Conservation (phyloP, 2,329 filamentous ascomycete genomes). For the Diplodia corticola region DNA sequence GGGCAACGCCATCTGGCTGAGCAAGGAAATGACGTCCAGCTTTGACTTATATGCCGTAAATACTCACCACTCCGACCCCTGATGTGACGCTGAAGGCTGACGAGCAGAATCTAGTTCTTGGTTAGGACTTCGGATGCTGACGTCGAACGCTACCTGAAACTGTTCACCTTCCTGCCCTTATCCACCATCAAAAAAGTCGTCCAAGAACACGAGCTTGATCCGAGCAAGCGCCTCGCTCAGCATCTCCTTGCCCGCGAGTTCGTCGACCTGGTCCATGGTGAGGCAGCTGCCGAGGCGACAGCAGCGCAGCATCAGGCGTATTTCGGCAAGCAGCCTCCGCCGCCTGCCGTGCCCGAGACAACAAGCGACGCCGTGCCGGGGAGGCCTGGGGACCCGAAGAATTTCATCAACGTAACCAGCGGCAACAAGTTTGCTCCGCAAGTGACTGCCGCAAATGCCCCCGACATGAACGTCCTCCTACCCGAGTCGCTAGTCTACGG, state of each 20-base stretch:
- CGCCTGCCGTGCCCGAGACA: not conserved
- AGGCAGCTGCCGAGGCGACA: constrained; percentile 62
- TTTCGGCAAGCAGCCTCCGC: constrained; percentile 31
- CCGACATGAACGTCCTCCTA: constrained; percentile 50
- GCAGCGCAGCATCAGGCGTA: constrained; percentile 57
- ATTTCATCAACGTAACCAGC: constrained; percentile 35
- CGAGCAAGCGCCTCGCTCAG: constrained; percentile 74
- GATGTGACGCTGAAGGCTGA: constrained; percentile 14
- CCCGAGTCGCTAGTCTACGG: constrained; percentile 57
- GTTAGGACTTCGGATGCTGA: constrained; percentile 78
- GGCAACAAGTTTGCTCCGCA: constrained; percentile 31
- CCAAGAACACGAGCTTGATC: constrained; percentile 65
- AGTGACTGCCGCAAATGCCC: not conserved
- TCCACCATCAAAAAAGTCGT: constrained; percentile 68
- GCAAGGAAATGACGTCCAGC: constrained; percentile 72
- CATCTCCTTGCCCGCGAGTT: constrained; percentile 82
- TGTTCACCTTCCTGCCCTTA: constrained; percentile 85
- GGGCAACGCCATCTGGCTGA: constrained; percentile 92
- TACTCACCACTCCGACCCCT: not conserved
- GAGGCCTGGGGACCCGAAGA: constrained; percentile 10
- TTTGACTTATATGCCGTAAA: constrained; percentile 80
- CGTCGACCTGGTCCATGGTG: constrained; percentile 74
- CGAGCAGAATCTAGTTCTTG: constrained; percentile 64
- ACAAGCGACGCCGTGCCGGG: not conserved
- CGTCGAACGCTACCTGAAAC: constrained; percentile 76